These are phyloP conservation scores for Leishmania tropica DNA, from an alignment of 208 protist genomes.

Conservation along the genomic window DNA sequence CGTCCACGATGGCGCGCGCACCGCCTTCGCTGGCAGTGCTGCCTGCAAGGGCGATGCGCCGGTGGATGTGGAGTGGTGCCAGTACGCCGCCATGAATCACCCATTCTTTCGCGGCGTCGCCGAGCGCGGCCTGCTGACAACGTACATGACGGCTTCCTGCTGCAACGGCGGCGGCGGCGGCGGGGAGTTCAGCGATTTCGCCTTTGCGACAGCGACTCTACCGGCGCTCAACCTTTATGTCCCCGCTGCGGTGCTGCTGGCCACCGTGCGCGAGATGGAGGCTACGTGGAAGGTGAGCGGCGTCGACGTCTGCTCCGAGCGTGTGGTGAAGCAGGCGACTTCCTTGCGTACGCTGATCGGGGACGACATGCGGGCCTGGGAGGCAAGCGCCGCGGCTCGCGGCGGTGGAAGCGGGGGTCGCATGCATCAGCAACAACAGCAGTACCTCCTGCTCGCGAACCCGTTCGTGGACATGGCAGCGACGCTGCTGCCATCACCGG, in stretches of 20 bases:
- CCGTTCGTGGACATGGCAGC: not conserved
- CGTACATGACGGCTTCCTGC: slow-evolving; percentile 16
- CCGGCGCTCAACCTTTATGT: slow-evolving; percentile 31
- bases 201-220: not conserved
- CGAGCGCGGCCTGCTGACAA: slow-evolving; percentile 51
- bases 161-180: not conserved
- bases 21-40: not conserved
- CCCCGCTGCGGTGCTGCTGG: slow-evolving; percentile 3
- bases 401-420: not conserved
- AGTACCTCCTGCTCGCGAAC: not conserved
- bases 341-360: slow-evolving; percentile 29
- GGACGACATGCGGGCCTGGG: slow-evolving; percentile 29
- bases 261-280: slow-evolving; percentile 7
- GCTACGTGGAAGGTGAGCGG: not conserved
- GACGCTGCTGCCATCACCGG: slow-evolving; percentile 4
- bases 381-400: not conserved
- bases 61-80: not conserved
- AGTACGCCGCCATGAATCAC: slow-evolving; percentile 37
- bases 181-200: not conserved
- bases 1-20: not conserved
- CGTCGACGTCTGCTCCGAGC: not conserved
- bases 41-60: not conserved
- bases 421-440: slow-evolving; percentile 2
- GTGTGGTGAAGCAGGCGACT: not conserved
- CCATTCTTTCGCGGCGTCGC: slow-evolving; percentile 55